A percentile compares a stretch with the other conserved stretches of the same genome.
These are phyloP conservation scores for Psilocybe mexicana DNA, from an alignment of 1,284 basidiomycete genomes.

Conservation along the genomic window DNA sequence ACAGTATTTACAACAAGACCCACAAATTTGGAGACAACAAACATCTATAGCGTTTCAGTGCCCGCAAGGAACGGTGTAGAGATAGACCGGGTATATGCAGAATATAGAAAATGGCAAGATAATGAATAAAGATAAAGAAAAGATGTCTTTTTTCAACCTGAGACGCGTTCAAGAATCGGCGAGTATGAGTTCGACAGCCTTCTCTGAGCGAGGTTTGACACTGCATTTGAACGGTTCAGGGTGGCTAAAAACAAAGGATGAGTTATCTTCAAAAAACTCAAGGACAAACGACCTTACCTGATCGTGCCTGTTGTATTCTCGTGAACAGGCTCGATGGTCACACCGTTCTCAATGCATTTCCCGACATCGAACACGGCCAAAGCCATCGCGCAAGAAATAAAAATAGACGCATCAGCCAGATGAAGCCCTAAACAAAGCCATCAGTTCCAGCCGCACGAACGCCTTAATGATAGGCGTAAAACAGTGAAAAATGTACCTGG, in stretches of 20 bases:
- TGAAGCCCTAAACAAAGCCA: slow-evolving; percentile 40
- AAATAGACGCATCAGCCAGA: slow-evolving; percentile 59
- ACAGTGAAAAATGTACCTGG: slow-evolving; percentile 42
- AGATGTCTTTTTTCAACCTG: slow-evolving; percentile 11
- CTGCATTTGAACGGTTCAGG: slow-evolving; percentile 61
- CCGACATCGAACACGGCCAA: slow-evolving; percentile 54
- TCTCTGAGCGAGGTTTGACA: slow-evolving; percentile 58
- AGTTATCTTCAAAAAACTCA: background rate
- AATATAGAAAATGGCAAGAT: slow-evolving; percentile 20
- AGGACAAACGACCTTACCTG: slow-evolving; percentile 36
- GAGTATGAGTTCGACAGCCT: slow-evolving; percentile 51
- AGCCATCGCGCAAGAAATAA: slow-evolving; percentile 54
- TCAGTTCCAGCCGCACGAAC: slow-evolving; percentile 1
- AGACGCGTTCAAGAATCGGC: slow-evolving; percentile 33
- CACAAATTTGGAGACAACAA: background rate
- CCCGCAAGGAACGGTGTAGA: slow-evolving; percentile 9
- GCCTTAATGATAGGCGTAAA: slow-evolving; percentile 3
- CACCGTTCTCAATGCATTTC: slow-evolving; percentile 44
- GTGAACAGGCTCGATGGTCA: slow-evolving; percentile 48
- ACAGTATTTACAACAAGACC: background rate
- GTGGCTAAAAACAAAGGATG: slow-evolving; percentile 40
- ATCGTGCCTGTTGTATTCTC: slow-evolving; percentile 59
- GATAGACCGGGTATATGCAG: slow-evolving; percentile 7
- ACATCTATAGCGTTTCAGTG: slow-evolving; percentile 7
- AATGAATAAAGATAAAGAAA: slow-evolving; percentile 30